These are phyloP conservation scores for Beauveria scarabaeidicola DNA, from an alignment of 2,329 filamentous ascomycete species.

Conservation along the genomic window DNA sequence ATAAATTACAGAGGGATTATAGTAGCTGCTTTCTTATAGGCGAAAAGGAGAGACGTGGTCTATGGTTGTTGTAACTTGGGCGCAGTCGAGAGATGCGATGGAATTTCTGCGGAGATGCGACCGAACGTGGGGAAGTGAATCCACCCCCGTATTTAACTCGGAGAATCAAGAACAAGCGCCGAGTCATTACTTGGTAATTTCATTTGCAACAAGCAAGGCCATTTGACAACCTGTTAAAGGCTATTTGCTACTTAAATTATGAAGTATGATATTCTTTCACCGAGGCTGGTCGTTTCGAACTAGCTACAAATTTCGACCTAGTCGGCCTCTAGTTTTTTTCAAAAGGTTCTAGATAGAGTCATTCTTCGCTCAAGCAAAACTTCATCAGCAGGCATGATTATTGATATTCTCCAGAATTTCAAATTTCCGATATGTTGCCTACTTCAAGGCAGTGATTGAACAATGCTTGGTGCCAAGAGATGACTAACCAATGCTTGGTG, in stretches of 20 bases:
- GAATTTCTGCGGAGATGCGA: conserved; percentile 3
- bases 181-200: background rate
- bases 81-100: background rate
- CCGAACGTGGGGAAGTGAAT: background rate
- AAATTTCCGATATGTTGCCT: background rate
- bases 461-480: background rate
- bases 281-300: background rate
- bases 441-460: background rate
- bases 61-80: background rate
- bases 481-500: too few species aligned
- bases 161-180: background rate
- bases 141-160: background rate
- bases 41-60: background rate
- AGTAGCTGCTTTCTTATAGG: conserved; percentile 1
- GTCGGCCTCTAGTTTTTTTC: background rate
- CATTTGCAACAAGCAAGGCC: too few species aligned
- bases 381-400: background rate
- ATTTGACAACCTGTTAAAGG: background rate
- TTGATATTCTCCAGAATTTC: accelerated
- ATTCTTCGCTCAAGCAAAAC: background rate
- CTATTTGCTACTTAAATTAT: background rate
- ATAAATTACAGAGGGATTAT: background rate
- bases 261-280: background rate
- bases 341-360: background rate
- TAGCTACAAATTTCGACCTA: background rate